These are phyloP conservation scores for Ceratobasidium sp. DNA, from an alignment of 1,284 basidiomycete genomes.

Conservation along the genomic window DNA sequence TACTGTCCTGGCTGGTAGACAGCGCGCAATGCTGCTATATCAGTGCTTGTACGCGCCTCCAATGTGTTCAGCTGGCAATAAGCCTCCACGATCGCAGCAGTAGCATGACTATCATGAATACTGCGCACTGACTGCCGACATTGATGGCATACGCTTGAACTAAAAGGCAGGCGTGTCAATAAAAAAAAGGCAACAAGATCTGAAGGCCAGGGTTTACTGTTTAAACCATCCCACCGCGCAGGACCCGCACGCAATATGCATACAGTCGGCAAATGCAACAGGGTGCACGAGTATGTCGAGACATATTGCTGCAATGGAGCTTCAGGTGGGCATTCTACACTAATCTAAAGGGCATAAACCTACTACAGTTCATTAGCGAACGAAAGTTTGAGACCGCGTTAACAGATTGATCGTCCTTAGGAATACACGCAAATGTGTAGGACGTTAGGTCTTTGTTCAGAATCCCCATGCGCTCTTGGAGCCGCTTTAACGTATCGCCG, in stretches of 20 bases:
- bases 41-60: neutral
- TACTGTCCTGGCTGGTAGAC: neutral
- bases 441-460: neutral
- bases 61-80: neutral
- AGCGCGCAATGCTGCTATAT: neutral
- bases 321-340: neutral
- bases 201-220: neutral
- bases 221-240: constrained; percentile 2
- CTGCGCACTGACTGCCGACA: neutral
- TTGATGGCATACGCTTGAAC: neutral
- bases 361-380: neutral
- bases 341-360: neutral
- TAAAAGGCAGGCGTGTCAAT: neutral
- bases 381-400: neutral
- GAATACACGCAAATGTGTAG: neutral
- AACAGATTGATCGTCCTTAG: neutral
- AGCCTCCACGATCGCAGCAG: neutral
- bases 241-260: neutral
- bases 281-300: neutral
- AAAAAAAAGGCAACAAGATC: neutral
- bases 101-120: neutral
- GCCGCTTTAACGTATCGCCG: neutral
- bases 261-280: neutral
- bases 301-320: neutral
- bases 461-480: neutral